Conservation (phyloP, 106 monocot genomes). For the Dioscorea alata region DNA sequence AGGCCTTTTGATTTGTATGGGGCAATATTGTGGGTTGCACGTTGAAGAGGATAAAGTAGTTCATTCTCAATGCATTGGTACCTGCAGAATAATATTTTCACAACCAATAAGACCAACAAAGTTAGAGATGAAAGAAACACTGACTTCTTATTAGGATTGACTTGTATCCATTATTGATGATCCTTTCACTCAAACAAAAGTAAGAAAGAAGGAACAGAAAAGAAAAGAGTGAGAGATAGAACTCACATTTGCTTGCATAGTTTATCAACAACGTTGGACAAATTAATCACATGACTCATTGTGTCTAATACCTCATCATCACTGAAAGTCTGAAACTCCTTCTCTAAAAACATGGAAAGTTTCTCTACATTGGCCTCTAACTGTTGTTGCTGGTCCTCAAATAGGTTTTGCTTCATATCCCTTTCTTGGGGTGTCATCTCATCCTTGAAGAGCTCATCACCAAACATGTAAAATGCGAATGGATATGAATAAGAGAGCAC, state of each 20-base stretch:
- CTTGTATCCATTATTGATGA: too few species aligned
- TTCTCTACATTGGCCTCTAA: constrained; percentile 83
- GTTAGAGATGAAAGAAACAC: too few species aligned
- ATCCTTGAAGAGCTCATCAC: constrained; percentile 89
- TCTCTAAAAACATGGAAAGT: constrained; percentile 65
- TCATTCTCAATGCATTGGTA: constrained; percentile 92
- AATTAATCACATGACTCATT: constrained; percentile 65
- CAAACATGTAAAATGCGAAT: constrained; percentile 96
- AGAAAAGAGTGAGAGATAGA: neutral
- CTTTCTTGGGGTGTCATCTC: constrained; percentile 77
- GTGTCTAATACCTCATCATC: constrained; percentile 54
- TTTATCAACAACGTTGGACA: constrained; percentile 62
- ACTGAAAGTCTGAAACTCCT: constrained; percentile 51
- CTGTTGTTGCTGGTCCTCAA: constrained; percentile 96
- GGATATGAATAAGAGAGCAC: constrained; percentile 90
- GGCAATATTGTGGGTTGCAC: constrained; percentile 72
- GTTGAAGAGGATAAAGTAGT: constrained; percentile 57
- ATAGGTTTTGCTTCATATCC: constrained; percentile 75
- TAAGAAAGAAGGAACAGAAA: neutral
- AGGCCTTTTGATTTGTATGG: constrained; percentile 89
- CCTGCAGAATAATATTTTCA: constrained; percentile 31
- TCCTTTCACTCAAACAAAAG: neutral
- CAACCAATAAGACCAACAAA: too few species aligned
- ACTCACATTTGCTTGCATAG: constrained; percentile 81
- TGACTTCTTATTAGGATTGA: too few species aligned